phyloP scores from a whole-genome alignment of 2,329 filamentous ascomycete species.

The Colletotrichum shisoi region DNA sequence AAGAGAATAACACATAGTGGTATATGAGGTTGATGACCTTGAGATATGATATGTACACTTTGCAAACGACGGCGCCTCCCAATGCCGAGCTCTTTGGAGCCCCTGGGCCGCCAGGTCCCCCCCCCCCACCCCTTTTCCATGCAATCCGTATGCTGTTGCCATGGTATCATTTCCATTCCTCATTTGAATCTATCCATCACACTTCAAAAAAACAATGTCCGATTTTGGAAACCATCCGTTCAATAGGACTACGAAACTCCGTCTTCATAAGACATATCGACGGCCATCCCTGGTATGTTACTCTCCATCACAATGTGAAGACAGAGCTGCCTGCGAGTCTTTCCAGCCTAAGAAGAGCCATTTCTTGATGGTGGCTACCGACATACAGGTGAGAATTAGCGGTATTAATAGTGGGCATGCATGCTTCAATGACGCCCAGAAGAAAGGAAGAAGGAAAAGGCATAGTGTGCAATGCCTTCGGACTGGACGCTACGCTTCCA shows the following conservation, averaged over 20 bases:
- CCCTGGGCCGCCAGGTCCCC: neutral
- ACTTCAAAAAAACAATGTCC: conserved; percentile 2
- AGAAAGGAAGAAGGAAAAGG: neutral
- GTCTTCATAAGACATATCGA: neutral
- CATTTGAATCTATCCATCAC: conserved; percentile 24
- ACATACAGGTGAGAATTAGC: neutral
- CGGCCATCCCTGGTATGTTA: neutral
- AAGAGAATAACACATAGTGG: conserved; percentile 6
- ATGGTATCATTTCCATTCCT: conserved; percentile 28
- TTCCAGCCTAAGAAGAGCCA: neutral
- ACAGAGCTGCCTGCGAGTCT: neutral
- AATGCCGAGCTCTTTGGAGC: neutral
- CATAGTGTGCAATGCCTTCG: too few species aligned
- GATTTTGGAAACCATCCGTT: conserved; percentile 13
- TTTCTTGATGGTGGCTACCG: neutral
- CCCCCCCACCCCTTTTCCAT: too few species aligned
- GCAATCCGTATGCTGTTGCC: conserved; percentile 37
- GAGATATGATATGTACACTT: neutral
- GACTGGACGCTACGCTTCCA: neutral
- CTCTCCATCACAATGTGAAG: neutral
- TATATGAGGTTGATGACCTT: conserved; percentile 19
- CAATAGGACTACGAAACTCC: conserved; percentile 23
- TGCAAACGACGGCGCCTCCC: conserved; percentile 22
- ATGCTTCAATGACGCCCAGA: neutral
- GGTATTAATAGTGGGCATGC: neutral